Conservation (phyloP, 495 filamentous ascomycete species). For the Neurospora sp. region DNA sequence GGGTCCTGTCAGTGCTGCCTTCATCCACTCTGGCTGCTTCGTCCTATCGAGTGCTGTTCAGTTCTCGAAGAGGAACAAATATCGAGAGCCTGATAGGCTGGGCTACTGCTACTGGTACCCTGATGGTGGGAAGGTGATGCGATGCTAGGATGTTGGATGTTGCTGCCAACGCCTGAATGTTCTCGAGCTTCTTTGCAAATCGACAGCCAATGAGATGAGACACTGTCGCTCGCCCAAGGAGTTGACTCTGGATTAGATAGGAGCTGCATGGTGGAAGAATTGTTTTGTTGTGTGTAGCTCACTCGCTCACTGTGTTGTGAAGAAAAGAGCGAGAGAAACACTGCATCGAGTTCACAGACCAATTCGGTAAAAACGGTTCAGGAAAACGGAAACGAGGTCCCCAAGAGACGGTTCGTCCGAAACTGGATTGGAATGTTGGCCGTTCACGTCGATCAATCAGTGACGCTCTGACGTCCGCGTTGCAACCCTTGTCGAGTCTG, state of each 20-base stretch:
- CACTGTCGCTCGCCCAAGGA: not conserved
- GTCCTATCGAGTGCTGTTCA: not conserved
- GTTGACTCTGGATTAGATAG: not conserved
- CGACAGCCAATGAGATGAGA: not conserved
- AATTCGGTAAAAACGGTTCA: not conserved
- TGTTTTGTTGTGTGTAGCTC: not conserved
- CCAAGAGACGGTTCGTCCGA: not conserved
- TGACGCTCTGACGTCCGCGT: not conserved
- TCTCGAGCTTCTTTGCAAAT: not conserved
- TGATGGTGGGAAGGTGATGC: not conserved
- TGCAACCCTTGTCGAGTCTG: not conserved
- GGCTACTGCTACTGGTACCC: not conserved
- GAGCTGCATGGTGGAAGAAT: not conserved
- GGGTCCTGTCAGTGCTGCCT: not conserved
- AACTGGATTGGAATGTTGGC: not conserved
- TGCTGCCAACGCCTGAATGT: not conserved
- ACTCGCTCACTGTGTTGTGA: not conserved
- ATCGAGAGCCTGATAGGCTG: not conserved
- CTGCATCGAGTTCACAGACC: not conserved
- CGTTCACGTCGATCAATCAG: constrained; percentile 9
- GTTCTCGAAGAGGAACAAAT: not conserved
- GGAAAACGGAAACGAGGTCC: not conserved
- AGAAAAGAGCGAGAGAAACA: not conserved
- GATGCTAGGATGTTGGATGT: not conserved
- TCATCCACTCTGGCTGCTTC: not conserved